Evolutionary conservation across 2,329 filamentous ascomycete genomes (phyloP), one percentile per base, ranked within the genome.

Genomic region (Exophiala alcalophila): DNA sequence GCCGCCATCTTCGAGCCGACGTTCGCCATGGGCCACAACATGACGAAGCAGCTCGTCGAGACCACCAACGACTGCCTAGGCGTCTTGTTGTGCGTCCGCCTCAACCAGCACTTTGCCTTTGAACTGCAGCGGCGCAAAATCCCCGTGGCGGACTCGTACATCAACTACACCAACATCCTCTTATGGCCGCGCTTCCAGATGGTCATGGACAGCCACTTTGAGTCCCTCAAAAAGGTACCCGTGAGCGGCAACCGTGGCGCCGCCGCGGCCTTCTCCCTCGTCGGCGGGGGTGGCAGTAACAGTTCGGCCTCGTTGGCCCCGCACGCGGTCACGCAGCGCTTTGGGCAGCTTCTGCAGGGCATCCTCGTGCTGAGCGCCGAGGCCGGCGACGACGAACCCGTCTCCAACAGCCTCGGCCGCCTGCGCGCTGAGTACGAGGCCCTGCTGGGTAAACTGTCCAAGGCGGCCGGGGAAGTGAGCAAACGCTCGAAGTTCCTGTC

Each of bases 161-260:
- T 96, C 61, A 98, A 98, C 62, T 90, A 81, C 31, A 94, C 88
- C 4, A 90, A 85, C 59, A 98, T 98, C 88, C 78, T 92, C 2
- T 78, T 98, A 4, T 98, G 92, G 92, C 92, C 92, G 5, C 83
- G 91, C 18, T 86, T 98, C 58, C 94, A 98, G 65, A 79, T 87
- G 43, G 82, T 95, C 56, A 94, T 98, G 81, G 90, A 95, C 61
- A 77, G 83, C 41, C 92, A 98, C 62, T 89, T 86, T 67, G 89
- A 95, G 40, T 94, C 87, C 1, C 76, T 98, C 24, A 84, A 84
- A 37, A 76, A 73, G 47, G 66, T 72, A 31, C 72, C 74, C 2
- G 63, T 64, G 2, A 65, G 67, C n/a, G 35, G 64, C 2, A 63
- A 62, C 14, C 69, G 74, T 3, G 67, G 69, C 19, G 68, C 72